A percentile compares a stretch with the other conserved stretches of the same genome.
Conservation (phyloP, 2,329 filamentous ascomycete genomes). For the Calycina marina region DNA sequence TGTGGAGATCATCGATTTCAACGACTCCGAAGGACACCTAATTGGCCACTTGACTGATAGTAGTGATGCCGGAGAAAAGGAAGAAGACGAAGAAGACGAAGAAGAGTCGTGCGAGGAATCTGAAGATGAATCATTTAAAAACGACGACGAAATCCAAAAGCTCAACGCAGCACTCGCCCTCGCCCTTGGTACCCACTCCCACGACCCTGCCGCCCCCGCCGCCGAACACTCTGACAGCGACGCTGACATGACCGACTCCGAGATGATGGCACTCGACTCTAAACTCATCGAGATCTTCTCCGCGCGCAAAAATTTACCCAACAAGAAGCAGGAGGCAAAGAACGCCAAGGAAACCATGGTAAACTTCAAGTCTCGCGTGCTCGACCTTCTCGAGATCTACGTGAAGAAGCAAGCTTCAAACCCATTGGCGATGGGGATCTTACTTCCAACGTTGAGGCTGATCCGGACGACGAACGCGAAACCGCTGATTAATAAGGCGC, state of each 20-base stretch:
- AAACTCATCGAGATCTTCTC: conserved; percentile 78
- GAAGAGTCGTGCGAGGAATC: conserved; percentile 23
- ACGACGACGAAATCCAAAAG: conserved; percentile 26
- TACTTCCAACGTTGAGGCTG: conserved; percentile 64
- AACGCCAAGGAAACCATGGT: conserved; percentile 79
- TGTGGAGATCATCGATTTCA: conserved; percentile 26
- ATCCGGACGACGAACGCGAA: conserved; percentile 65
- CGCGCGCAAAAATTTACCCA: conserved; percentile 49
- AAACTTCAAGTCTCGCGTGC: conserved; percentile 87
- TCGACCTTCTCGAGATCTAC: conserved; percentile 78
- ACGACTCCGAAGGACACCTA: conserved; percentile 29
- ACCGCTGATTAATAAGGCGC: conserved; percentile 58
- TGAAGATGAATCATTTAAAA: conserved; percentile 21
- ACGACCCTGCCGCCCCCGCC: conserved; percentile 39
- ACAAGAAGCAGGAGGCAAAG: conserved; percentile 71
- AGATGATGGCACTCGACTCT: conserved; percentile 81
- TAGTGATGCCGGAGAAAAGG: conserved; percentile 26
- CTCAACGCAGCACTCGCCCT: conserved; percentile 61
- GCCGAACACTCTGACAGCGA: conserved; percentile 45
- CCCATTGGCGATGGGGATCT: conserved; percentile 49
- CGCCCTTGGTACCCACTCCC: conserved; percentile 57
- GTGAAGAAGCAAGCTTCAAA: conserved; percentile 63
- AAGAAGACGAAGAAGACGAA: conserved; percentile 28
- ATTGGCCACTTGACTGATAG: conserved; percentile 28
- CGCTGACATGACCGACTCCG: conserved; percentile 84